Evolutionary conservation across 2,329 filamentous ascomycete genomes (phyloP), one percentile per base, ranked within the genome.

Genomic region (Penicillium digitatum): DNA sequence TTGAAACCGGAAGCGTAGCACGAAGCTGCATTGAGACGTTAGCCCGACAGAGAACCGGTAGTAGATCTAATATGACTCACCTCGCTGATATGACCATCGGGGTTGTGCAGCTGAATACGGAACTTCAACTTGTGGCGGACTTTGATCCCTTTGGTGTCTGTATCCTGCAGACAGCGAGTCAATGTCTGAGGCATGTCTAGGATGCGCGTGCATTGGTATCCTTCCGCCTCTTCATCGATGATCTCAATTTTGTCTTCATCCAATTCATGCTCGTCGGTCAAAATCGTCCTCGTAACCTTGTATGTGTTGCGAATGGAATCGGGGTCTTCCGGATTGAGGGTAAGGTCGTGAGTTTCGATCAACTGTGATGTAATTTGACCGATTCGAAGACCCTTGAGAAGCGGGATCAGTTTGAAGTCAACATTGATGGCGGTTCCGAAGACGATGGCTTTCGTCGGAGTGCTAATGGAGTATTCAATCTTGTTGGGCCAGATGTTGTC

Each of bases 401-500:
- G 78, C 0, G 93, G 92, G 1, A 91, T 89, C 59, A 97, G 86
- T 59, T 89, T 85, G 77, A 96, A 93, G 64, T 95, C 87, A 56
- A 96, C 81, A 1, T 86, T 85, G 46, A 97, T 86, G 22, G 82
- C 82, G n/a, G 90, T 95, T 47, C 94, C 94, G 66, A 96, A 95
- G 18, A 96, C 88, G 51, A 96, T 87, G 2, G 94, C 94, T 76
- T 96, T 96, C 67, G 90, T 92, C 0, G 94, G 93, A 11, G 95
- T 89, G 55, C 90, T 85, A 60, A 99, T 91, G 29, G 90, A 93
- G 76, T 99, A 99, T 71, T 95, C 90, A 65, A 97, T 84, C 79
- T 99, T 99, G 78, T 96, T 94, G 6, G 91, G 89, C 94, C 94
- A 99, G 60, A 95, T 88, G 69, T 96, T 96, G 74, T 96, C 92